Evolutionary conservation across 163 green algal genomes (phyloP).

Genomic region (Chloromonas sp.): DNA sequence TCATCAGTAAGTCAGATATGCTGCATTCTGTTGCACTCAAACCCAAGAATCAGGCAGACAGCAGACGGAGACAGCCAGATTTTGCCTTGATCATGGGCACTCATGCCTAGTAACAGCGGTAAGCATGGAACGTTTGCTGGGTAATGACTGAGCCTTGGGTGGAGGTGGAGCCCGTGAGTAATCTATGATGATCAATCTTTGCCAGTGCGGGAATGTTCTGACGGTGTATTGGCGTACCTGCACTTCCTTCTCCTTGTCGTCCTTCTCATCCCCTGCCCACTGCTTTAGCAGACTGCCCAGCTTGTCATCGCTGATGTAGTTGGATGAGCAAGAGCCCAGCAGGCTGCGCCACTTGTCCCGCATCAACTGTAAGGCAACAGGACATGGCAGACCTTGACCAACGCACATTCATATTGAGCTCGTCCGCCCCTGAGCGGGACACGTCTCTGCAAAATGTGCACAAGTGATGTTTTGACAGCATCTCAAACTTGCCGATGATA

Average conservation of each 20-base stretch:
- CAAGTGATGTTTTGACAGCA: too few species aligned
- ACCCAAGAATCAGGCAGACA: background rate
- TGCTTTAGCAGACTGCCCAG: constrained; percentile 49
- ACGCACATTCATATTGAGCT: background rate
- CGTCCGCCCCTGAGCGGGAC: background rate
- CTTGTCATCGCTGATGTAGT: constrained; percentile 49
- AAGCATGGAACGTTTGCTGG: background rate
- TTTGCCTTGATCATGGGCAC: too few species aligned
- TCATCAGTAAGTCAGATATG: background rate
- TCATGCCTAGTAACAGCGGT: background rate
- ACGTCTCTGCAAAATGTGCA: background rate
- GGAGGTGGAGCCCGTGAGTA: too few species aligned
- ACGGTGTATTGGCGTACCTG: background rate
- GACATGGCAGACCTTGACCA: background rate
- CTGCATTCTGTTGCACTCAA: background rate
- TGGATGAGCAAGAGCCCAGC: constrained; percentile 35
- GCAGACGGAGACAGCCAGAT: too few species aligned
- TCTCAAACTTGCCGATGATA: background rate
- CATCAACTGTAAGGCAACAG: constrained; percentile 33
- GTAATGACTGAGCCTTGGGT: too few species aligned
- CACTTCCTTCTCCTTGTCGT: constrained; percentile 18
- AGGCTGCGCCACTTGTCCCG: constrained; percentile 57
- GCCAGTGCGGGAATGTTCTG: background rate
- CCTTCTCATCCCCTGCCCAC: constrained; percentile 35
- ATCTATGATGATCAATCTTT: background rate